Evolutionary conservation across 306 rosid species (phyloP).

Genomic region (Acmispon strigosus): DNA sequence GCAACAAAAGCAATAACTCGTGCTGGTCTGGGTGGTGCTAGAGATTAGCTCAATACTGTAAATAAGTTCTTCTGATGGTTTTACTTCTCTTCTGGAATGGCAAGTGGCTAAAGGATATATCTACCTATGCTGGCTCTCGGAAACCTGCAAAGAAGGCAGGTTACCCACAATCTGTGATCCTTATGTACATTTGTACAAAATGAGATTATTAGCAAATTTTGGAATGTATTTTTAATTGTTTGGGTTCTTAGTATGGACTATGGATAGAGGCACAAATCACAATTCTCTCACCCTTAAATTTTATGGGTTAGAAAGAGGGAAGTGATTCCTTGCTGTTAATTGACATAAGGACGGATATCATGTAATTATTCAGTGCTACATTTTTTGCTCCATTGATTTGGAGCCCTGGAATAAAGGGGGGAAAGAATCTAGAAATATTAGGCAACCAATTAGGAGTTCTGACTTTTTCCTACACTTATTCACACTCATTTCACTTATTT

Average conservation of each 20-base stretch:
- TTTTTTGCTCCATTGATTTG: slow-evolving; percentile 42
- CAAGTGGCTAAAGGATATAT: slow-evolving; percentile 29
- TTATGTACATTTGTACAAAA: slow-evolving; percentile 69
- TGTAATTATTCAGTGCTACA: slow-evolving; percentile 32
- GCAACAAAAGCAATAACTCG: slow-evolving; percentile 49
- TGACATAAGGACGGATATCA: slow-evolving; percentile 14
- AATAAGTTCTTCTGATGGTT: slow-evolving; percentile 18
- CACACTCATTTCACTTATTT: too few relatives aligned
- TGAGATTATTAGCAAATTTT: slow-evolving; percentile 52
- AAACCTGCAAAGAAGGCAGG: slow-evolving; percentile 34
- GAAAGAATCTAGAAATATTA: slow-evolving; percentile 26
- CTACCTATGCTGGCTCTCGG: slow-evolving; percentile 22
- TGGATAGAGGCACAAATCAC: slow-evolving; percentile 41
- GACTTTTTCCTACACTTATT: too few relatives aligned
- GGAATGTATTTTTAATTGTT: slow-evolving; percentile 23
- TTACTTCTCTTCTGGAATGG: slow-evolving; percentile 22
- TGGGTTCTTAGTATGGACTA: slow-evolving; percentile 34
- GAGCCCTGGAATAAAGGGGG: slow-evolving; percentile 21
- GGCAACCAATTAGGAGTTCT: slow-evolving; percentile 22
- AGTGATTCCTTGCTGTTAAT: slow-evolving; percentile 7
- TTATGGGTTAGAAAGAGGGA: slow-evolving; percentile 38
- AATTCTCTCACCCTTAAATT: slow-evolving; percentile 28
- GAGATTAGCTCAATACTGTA: slow-evolving; percentile 53
- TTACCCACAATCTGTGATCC: slow-evolving; percentile 22
- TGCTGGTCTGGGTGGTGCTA: slow-evolving; percentile 46